phyloP scores from a whole-genome alignment of 768 basidiomycete genomes.

The Pulveroboletus sp. region DNA sequence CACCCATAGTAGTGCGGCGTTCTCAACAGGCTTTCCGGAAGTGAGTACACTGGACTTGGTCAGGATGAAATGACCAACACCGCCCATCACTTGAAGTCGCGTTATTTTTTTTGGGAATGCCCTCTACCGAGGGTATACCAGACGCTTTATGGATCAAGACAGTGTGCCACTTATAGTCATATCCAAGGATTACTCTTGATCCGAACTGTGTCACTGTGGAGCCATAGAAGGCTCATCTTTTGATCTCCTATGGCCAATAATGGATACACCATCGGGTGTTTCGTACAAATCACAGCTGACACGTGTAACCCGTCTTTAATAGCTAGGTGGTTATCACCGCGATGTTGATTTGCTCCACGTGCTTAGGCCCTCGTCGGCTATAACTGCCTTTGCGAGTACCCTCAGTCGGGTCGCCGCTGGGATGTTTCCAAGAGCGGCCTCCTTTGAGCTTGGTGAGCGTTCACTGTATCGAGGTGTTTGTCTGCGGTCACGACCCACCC shows the following conservation, averaged over 20 bases:
- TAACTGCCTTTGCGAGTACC: neutral
- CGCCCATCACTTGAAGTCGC: neutral
- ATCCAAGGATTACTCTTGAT: slow-evolving; percentile 11
- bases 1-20: slow-evolving; percentile 1
- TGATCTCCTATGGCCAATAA: neutral
- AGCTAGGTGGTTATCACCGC: neutral
- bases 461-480: neutral
- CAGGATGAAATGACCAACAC: neutral
- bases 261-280: neutral
- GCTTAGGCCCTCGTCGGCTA: neutral
- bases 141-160: neutral
- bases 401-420: slow-evolving; percentile 6
- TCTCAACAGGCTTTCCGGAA: slow-evolving; percentile 7
- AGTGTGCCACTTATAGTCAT: neutral
- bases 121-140: slow-evolving; percentile 6
- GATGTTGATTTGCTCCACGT: slow-evolving; percentile 5
- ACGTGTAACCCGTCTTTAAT: neutral
- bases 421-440: slow-evolving; percentile 9
- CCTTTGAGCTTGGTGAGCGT: slow-evolving; percentile 10
- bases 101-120: slow-evolving; percentile 5
- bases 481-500: neutral
- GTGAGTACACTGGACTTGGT: neutral
- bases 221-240: neutral
- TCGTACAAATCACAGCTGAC: too few species aligned
- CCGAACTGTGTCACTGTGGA: slow-evolving; percentile 9